Conservation (phyloP, 2,329 filamentous ascomycete species). For the Hymenoscyphus repandus region DNA sequence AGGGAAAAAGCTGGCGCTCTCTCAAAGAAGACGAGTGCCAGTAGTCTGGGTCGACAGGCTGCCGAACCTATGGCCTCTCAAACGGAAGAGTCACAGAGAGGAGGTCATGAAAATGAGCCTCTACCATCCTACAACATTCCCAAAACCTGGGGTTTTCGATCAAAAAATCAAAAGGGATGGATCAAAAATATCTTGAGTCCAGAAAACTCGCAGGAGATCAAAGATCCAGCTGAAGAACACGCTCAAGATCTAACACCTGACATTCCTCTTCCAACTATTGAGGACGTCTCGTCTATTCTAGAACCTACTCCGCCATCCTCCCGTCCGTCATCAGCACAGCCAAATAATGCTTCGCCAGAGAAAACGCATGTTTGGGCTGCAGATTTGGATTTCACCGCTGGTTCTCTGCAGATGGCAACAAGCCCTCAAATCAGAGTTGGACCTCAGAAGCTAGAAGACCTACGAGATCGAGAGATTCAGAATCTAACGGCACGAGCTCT, state of each 20-base stretch:
- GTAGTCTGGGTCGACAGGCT: too few species aligned
- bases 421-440: slow-evolving; percentile 24
- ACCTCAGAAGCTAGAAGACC: slow-evolving; percentile 22
- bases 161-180: slow-evolving; percentile 14
- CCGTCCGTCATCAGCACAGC: slow-evolving; percentile 19
- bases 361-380: slow-evolving; percentile 22
- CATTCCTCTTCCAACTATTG: slow-evolving; percentile 17
- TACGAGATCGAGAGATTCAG: slow-evolving; percentile 22
- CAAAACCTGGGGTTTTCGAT: slow-evolving; percentile 15
- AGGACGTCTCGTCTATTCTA: slow-evolving; percentile 8
- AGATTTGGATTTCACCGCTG: slow-evolving; percentile 28
- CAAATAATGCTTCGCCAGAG: slow-evolving; percentile 12
- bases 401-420: slow-evolving; percentile 20
- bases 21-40: neutral
- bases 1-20: neutral
- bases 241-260: slow-evolving; percentile 6
- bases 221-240: slow-evolving; percentile 2
- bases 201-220: slow-evolving; percentile 13
- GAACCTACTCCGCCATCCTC: slow-evolving; percentile 21
- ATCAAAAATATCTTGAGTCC: slow-evolving; percentile 19
- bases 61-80: too few species aligned
- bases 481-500: slow-evolving; percentile 16
- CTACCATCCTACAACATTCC: slow-evolving; percentile 19
- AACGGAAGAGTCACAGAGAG: neutral
- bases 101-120: slow-evolving; percentile 10